These are phyloP conservation scores for Angomonas desouzai DNA, from an alignment of 208 protist genomes.

Conservation along the genomic window DNA sequence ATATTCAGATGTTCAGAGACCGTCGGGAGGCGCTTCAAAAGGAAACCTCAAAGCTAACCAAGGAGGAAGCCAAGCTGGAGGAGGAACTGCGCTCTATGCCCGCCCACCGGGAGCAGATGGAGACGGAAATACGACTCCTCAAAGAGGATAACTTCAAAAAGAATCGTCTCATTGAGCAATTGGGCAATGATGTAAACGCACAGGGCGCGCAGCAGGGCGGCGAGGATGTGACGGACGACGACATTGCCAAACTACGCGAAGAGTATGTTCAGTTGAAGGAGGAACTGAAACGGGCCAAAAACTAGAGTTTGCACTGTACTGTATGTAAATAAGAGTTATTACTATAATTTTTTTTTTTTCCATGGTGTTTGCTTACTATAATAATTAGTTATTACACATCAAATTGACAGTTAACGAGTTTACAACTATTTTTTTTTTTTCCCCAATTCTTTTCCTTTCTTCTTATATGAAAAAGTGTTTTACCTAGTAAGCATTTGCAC, in stretches of 20 bases:
- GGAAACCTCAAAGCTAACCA: constrained; percentile 25
- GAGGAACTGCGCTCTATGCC: constrained; percentile 36
- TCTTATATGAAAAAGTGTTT: not conserved
- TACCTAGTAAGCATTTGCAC: not conserved
- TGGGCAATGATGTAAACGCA: constrained; percentile 22
- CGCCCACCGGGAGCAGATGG: constrained; percentile 22
- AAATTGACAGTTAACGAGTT: too few species aligned
- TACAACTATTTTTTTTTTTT: not conserved
- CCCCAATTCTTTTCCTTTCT: constrained; percentile 9
- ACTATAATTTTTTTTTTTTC: not conserved
- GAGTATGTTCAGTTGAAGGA: constrained; percentile 77
- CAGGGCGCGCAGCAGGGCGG: constrained; percentile 15
- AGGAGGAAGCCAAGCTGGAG: constrained; percentile 42
- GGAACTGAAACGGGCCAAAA: constrained; percentile 38
- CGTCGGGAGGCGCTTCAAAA: constrained; percentile 43
- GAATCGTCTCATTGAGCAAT: constrained; percentile 39
- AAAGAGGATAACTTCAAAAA: constrained; percentile 50
- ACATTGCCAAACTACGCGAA: constrained; percentile 52
- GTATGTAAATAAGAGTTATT: not conserved
- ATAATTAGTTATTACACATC: too few species aligned
- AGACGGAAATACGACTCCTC: constrained; percentile 25
- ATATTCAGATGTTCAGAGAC: constrained; percentile 70
- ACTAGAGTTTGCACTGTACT: constrained; percentile 12
- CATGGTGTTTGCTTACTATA: too few species aligned
- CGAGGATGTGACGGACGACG: constrained; percentile 14